Conservation (phyloP, 2,329 filamentous ascomycete genomes). For the Fusarium sp. region DNA sequence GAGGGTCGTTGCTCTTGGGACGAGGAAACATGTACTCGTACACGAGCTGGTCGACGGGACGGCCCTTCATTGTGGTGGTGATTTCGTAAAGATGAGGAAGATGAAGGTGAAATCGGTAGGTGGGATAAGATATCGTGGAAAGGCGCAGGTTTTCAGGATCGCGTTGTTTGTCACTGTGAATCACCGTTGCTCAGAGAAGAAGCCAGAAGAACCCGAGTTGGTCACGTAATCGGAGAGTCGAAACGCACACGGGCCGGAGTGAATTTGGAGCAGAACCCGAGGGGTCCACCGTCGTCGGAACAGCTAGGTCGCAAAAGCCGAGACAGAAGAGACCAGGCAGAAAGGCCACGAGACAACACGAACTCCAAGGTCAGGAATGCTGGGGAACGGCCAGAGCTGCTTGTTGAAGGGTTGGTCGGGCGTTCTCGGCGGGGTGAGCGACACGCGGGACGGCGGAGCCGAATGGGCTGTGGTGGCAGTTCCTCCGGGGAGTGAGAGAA, state of each 20-base stretch:
- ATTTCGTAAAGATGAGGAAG: neutral
- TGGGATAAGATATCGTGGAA: neutral
- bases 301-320: slow-evolving; percentile 1
- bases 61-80: slow-evolving; percentile 73
- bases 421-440: slow-evolving; percentile 44
- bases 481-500: slow-evolving; percentile 22
- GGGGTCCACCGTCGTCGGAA: slow-evolving; percentile 18
- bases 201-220: slow-evolving; percentile 17
- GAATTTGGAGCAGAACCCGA: slow-evolving; percentile 12
- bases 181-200: slow-evolving; percentile 11
- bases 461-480: slow-evolving; percentile 35
- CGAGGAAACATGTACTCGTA: slow-evolving; percentile 80
- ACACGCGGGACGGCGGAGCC: slow-evolving; percentile 33
- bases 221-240: slow-evolving; percentile 38
- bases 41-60: slow-evolving; percentile 77
- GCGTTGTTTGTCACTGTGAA: neutral
- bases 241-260: slow-evolving; percentile 11
- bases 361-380: neutral
- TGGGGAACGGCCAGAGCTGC: slow-evolving; percentile 7
- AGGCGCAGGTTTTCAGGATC: neutral
- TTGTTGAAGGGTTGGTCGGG: slow-evolving; percentile 35
- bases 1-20: slow-evolving; percentile 75
- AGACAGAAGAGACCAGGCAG: slow-evolving; percentile 3
- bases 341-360: neutral
- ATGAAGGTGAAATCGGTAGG: slow-evolving; percentile 4